A percentile compares a stretch with the other conserved stretches of the same genome.
Conservation (phyloP, 1,284 basidiomycete genomes). For the Ustilago nuda region DNA sequence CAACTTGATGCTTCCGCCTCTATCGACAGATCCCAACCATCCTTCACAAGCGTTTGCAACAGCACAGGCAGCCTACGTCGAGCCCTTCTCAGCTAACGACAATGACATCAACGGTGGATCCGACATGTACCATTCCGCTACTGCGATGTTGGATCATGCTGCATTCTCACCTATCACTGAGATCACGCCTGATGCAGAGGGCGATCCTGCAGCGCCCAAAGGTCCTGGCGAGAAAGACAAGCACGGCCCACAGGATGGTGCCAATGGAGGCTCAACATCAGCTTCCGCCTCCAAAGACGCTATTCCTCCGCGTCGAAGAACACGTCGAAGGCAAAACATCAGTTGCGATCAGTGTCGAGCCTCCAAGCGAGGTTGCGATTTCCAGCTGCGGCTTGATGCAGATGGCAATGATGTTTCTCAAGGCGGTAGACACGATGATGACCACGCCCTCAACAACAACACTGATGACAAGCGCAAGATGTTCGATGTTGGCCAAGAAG, state of each 20-base stretch:
- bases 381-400: constrained; percentile 49
- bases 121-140: constrained; percentile 29
- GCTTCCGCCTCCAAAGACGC: constrained; percentile 28
- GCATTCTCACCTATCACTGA: constrained; percentile 34
- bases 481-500: constrained; percentile 34
- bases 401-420: constrained; percentile 43
- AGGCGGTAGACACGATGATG: constrained; percentile 8
- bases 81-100: constrained; percentile 12
- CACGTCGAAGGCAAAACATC: constrained; percentile 51
- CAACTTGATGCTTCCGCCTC: constrained; percentile 5
- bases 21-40: constrained; percentile 17
- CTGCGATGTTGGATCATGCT: constrained; percentile 41
- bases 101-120: constrained; percentile 7
- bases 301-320: constrained; percentile 42
- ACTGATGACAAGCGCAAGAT: constrained; percentile 50
- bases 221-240: constrained; percentile 1
- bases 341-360: constrained; percentile 57
- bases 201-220: neutral
- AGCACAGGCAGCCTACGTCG: constrained; percentile 20
- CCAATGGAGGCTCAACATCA: constrained; percentile 3
- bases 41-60: constrained; percentile 15
- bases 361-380: constrained; percentile 53
- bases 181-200: constrained; percentile 26
- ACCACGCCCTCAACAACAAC: constrained; percentile 12
- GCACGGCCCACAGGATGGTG: neutral